phyloP scores from a whole-genome alignment of 2,329 filamentous ascomycete genomes.

The Trichoderma cornu-damae region DNA sequence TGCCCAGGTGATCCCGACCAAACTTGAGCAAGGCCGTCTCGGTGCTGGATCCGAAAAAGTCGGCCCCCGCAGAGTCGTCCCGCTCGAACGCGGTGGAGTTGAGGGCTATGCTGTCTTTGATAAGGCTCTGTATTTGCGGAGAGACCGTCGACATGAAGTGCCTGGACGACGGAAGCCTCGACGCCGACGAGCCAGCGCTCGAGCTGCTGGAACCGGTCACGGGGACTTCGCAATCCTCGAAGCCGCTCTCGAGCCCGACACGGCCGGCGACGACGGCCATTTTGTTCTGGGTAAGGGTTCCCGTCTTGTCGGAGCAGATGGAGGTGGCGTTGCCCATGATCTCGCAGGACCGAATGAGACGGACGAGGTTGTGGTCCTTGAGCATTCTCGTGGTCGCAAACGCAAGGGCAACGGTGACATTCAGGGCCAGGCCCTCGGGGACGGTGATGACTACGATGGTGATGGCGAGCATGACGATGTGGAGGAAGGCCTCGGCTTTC shows the following conservation, averaged over 20 bases:
- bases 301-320: conserved; percentile 62
- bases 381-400: conserved; percentile 61
- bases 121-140: conserved; percentile 32
- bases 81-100: conserved; percentile 53
- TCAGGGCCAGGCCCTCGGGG: conserved; percentile 55
- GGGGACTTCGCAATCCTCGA: conserved; percentile 33
- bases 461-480: conserved; percentile 54
- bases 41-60: conserved; percentile 51
- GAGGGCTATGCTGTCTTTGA: conserved; percentile 40
- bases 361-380: conserved; percentile 58
- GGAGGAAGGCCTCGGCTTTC: conserved; percentile 54
- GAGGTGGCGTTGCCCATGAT: conserved; percentile 61
- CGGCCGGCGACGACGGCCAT: conserved; percentile 58
- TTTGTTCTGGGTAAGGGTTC: conserved; percentile 59
- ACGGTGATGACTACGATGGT: conserved; percentile 57
- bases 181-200: conserved; percentile 10
- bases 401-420: conserved; percentile 56
- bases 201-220: conserved; percentile 15
- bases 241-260: conserved; percentile 39
- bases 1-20: conserved; percentile 45
- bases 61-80: conserved; percentile 31
- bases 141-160: conserved; percentile 31
- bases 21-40: conserved; percentile 51
- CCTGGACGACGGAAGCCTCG: conserved; percentile 28
- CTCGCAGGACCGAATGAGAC: conserved; percentile 54